Evolutionary conservation across 2,329 filamentous ascomycete genomes (phyloP).

Genomic region (Bipolaris bicolor): DNA sequence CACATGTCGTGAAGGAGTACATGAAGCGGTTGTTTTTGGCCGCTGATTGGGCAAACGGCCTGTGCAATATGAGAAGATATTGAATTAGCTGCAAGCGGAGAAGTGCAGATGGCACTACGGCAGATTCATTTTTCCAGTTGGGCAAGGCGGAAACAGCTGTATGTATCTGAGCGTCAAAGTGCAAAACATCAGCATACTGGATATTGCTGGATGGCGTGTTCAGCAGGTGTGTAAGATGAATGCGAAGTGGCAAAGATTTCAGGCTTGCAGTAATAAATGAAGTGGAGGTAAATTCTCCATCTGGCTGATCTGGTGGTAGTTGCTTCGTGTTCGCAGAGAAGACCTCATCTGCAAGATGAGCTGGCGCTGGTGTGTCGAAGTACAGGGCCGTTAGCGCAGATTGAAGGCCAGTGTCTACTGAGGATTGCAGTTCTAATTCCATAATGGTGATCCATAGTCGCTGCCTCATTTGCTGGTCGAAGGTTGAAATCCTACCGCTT

Average conservation of each 20-base stretch:
- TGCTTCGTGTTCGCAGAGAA: slow-evolving; percentile 41
- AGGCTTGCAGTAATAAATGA: slow-evolving; percentile 35
- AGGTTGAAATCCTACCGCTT: slow-evolving; percentile 43
- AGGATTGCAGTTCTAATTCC: slow-evolving; percentile 63
- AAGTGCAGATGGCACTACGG: slow-evolving; percentile 27
- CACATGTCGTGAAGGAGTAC: slow-evolving; percentile 41
- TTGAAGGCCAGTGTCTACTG: slow-evolving; percentile 62
- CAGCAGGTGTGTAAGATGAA: slow-evolving; percentile 41
- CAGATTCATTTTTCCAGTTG: slow-evolving; percentile 29
- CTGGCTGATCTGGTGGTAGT: slow-evolving; percentile 31
- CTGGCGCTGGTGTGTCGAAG: slow-evolving; percentile 57
- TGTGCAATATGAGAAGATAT: slow-evolving; percentile 44
- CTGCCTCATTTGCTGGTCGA: slow-evolving; percentile 61
- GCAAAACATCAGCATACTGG: slow-evolving; percentile 41
- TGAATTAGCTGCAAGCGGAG: slow-evolving; percentile 44
- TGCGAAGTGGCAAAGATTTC: slow-evolving; percentile 39
- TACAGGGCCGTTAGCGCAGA: slow-evolving; percentile 51
- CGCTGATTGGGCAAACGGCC: slow-evolving; percentile 40
- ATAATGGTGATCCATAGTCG: slow-evolving; percentile 64
- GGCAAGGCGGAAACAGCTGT: slow-evolving; percentile 31
- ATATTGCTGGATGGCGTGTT: slow-evolving; percentile 41
- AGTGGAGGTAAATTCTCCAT: slow-evolving; percentile 39
- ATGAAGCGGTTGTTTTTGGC: slow-evolving; percentile 33
- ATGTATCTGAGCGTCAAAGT: slow-evolving; percentile 41
- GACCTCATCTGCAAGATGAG: slow-evolving; percentile 59